Evolutionary conservation across 352 stramenopile species (phyloP), one percentile per base, ranked within the genome.

Genomic region (Globisporangium paddicum): DNA sequence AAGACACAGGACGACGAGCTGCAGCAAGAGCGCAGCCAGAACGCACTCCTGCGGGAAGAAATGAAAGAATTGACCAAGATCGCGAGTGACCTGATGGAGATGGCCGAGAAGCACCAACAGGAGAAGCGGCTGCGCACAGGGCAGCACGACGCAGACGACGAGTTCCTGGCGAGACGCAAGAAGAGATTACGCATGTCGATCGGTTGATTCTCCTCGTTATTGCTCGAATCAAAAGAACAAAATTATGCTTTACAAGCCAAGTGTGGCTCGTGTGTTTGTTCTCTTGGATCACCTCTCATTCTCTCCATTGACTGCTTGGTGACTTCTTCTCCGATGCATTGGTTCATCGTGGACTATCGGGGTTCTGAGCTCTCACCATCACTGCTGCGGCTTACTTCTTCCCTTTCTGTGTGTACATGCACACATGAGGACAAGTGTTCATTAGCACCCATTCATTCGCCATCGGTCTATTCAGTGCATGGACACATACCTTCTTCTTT

Each of bases 41-140:
- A 75, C 2, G 53, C 78, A 25, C 23, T 47, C 34, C 54, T 88
- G 28, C 60, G 70, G 18, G 57, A 57, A 0, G 77, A 89, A 30
- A 85, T 82, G 57, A 71, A 77, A 47, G 79, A 86, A 28, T 58
- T 91, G 6, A 68, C 62, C 9, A 67, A 78, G 44, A 87, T 89
- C 41, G 81, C 79, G 18, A 87, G 57, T 21, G 79, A 89, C 25
- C 61, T 88, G 23, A 74, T 90, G 73, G 72, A 89, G 38, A 87
- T 88, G 74, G 74, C 71, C 0, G 80, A 90, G 58, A 66, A 69
- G 25, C 67, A 85, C 45, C 75, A 87, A 41, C 64, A 64, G 19
- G 68, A 87, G 34, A 75, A 62, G 34, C 55, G 57, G 5, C 59
- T 61, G 32, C 34, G 42, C 30, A 53, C 64, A 2, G 26, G 26